Base-by-base conservation (phyloP, 2,329 filamentous ascomycete genomes). In the Pseudogymnoascus pannorum region DNA sequence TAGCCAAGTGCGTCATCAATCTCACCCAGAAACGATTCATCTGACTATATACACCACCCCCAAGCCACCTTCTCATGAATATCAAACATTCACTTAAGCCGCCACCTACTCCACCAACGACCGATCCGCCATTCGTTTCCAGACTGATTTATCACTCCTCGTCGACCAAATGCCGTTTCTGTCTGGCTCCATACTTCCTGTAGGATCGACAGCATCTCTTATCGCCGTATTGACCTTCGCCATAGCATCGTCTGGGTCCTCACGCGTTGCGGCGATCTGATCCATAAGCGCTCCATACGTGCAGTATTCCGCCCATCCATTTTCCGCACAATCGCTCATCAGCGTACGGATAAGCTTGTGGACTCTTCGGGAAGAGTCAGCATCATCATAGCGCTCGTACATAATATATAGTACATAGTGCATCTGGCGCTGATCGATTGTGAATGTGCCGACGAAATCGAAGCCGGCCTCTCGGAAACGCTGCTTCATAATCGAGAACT, bases 341-440 rank as follows among this genome's bases (percentile, higher is more conserved):
- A 77, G 66, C 26, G 68, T 69, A n/a, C 67, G 68, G 63, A 79
- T 76, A 11, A 77, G 64, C 62, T 67, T 65, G 63, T 75, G 69
- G 9, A 74, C 73, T 59, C 72, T 70, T 18, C 72, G 64, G 64
- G 78, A 75, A 54, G 69, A 65, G 1, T 76, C 73, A 0, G 72
- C n/a, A n/a, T n/a, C 65, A 33, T 79, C 72, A 36, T 74, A 72
- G 4, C 76, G 72, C 63, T 84, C 75, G 67, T 79, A 84, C 12
- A 82, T 75, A 42, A 84, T 78, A 62, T 79, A 79, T 2, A 81
- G 76, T 62, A 83, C 82, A 66, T 82, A 77, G 67, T 83, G 80
- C 75, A 83, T 82, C 69, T 83, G 80, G 9, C 80, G 73, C 64
- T 78, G 75, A 8, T 79, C 79, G 4, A 83, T 75, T 51, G 75